Percentiles rank a stretch among this genome's conserved stretches.
phyloP scores from a whole-genome alignment of 2,329 filamentous ascomycete species.

The Curvularia hawaiiensis region DNA sequence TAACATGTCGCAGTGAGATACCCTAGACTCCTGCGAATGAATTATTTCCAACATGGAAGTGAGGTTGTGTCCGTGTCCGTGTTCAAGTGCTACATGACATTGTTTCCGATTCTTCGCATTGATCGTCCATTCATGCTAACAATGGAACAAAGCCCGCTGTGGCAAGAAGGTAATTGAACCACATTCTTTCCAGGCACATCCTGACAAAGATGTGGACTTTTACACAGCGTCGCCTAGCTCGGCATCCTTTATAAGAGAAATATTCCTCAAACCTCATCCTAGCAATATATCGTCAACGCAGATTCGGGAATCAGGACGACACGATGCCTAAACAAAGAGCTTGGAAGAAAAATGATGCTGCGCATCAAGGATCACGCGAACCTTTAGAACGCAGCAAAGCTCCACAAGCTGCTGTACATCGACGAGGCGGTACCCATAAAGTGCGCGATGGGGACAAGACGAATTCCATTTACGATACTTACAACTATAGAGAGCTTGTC shows the following conservation, averaged over 20 bases:
- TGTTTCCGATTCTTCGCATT: background rate
- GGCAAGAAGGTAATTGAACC: background rate
- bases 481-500: constrained; percentile 30
- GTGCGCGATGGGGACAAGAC: constrained; percentile 36
- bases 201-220: constrained; percentile 1
- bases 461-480: constrained; percentile 37
- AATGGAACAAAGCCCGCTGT: constrained; percentile 12
- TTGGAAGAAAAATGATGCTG: constrained; percentile 4
- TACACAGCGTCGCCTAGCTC: background rate
- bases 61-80: background rate
- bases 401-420: constrained; percentile 25
- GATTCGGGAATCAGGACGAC: background rate
- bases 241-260: background rate
- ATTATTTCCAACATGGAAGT: background rate
- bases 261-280: background rate
- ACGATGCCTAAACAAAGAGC: constrained; percentile 27
- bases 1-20: constrained; percentile 41
- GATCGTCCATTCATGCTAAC: background rate
- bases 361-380: background rate
- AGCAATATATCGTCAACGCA: background rate
- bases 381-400: constrained; percentile 6
- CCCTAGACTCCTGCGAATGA: constrained; percentile 26
- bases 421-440: constrained; percentile 38
- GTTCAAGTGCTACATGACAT: background rate
- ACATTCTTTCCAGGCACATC: constrained; percentile 2